phyloP scores from a whole-genome alignment of 2,329 filamentous ascomycete species.

The Fusarium floridanum region DNA sequence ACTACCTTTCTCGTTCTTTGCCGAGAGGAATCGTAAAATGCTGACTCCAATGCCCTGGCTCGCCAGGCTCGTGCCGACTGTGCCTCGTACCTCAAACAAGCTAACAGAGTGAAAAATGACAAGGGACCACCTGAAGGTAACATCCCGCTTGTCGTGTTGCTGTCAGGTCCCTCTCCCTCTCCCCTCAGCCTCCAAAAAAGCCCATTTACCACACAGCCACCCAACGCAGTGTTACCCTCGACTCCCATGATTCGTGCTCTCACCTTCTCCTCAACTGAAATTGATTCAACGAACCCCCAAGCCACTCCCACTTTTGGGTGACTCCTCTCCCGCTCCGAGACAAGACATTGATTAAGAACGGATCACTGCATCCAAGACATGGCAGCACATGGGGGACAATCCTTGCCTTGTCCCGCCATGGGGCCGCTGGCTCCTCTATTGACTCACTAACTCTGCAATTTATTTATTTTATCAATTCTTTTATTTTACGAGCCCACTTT shows the following conservation, averaged over 20 bases:
- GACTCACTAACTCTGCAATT: background rate
- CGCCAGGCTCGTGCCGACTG: background rate
- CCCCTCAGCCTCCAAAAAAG: background rate
- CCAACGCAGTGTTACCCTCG: background rate
- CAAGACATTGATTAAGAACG: constrained; percentile 12
- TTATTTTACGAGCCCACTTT: constrained; percentile 12
- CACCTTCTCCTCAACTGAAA: constrained; percentile 22
- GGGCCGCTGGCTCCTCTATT: background rate
- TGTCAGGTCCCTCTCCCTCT: background rate
- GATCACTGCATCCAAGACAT: constrained; percentile 4
- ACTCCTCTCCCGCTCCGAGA: constrained; percentile 22
- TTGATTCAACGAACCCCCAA: constrained; percentile 15
- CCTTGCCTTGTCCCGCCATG: background rate
- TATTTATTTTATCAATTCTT: background rate
- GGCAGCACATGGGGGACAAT: background rate
- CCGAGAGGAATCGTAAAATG: background rate
- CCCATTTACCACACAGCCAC: background rate
- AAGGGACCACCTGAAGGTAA: constrained; percentile 1
- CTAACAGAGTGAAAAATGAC: background rate
- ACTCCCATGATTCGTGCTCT: background rate
- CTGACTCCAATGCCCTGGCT: background rate
- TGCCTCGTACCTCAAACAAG: background rate
- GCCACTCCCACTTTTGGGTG: constrained; percentile 7
- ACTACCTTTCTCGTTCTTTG: background rate
- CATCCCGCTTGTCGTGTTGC: background rate